These are phyloP conservation scores for Cystobasidium ongulense DNA, from an alignment of 768 basidiomycete species.

Conservation along the genomic window DNA sequence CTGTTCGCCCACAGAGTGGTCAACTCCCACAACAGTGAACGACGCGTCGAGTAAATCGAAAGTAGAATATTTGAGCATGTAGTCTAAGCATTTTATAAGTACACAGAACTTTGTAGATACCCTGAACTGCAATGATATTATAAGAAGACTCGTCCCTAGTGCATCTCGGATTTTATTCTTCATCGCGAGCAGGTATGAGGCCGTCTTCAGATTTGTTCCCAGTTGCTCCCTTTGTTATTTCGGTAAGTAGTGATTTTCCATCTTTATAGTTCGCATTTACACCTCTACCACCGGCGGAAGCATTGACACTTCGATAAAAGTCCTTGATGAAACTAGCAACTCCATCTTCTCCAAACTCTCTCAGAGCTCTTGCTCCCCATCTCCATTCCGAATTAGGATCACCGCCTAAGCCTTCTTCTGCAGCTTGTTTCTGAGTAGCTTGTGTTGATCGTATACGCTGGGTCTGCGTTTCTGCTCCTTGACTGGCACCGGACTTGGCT, in stretches of 20 bases:
- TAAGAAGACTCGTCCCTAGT: background rate
- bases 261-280: conserved; percentile 2
- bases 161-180: background rate
- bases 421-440: conserved; percentile 45
- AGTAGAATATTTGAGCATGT: background rate
- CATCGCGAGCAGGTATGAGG: background rate
- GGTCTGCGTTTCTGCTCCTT: conserved; percentile 50
- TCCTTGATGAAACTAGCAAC: conserved; percentile 69
- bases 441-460: conserved; percentile 46
- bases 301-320: conserved; percentile 55
- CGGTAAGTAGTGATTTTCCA: background rate
- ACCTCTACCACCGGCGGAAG: background rate
- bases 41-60: conserved; percentile 1
- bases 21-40: conserved; percentile 3
- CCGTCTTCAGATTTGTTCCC: background rate
- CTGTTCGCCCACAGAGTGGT: conserved; percentile 10
- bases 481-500: conserved; percentile 33
- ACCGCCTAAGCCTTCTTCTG: conserved; percentile 33
- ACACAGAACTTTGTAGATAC: background rate
- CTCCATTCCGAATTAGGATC: conserved; percentile 60
- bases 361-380: conserved; percentile 77
- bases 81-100: background rate
- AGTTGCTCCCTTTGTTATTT: background rate
- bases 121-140: background rate
- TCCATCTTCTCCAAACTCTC: conserved; percentile 71